Base-by-base conservation (phyloP, 768 basidiomycete species). In the Coprinopsis strossmayeri region DNA sequence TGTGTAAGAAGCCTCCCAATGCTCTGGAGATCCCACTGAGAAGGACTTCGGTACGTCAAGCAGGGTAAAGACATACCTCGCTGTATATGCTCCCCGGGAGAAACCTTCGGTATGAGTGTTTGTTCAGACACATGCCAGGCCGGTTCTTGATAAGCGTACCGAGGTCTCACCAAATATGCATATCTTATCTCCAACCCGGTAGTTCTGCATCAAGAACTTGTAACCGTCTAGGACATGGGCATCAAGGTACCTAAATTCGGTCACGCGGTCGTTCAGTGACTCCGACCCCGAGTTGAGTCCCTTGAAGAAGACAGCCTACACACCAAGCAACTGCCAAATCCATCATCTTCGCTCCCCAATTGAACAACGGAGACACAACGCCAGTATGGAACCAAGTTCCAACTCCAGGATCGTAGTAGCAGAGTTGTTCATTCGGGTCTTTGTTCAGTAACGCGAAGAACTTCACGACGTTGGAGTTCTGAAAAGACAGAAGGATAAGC, bases 321-420 rank as follows among this genome's bases (percentile, higher is more conserved):
- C 58, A 86, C 86, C 84, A 88, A 18, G 88, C 89, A 50, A 88
- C 64, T 0, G 84, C 87, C 43, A 76, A 63, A 55, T 91, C 89
- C 34, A 84, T 46, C 3, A 82, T 56, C 57, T 78, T 79, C 4
- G 84, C 87, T 0, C 66, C 54, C 76, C 79, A 76, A 41, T 69
- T 60, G 51, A 78, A 80, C 5, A 81, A 1, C 0, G 85, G 83
- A 0, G 77, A 74, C 18, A 88, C 80, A n/a, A 78, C 71, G 0
- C 85, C 82, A 0, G 86, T 82, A 25, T 69, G 69, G 57, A 69
- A 81, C 67, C 64, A 78, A 0, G 75, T 77, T 20, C 77, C 77
- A 25, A 77, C 57, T 15, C 74, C 75, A 30, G 76, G 39, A 65
- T 90, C 88, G 58, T 91, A 91, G 60, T 87, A 89, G 56, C 70